Base-by-base conservation (phyloP, 164 flowering plant genomes). In the Annona cherimola region DNA sequence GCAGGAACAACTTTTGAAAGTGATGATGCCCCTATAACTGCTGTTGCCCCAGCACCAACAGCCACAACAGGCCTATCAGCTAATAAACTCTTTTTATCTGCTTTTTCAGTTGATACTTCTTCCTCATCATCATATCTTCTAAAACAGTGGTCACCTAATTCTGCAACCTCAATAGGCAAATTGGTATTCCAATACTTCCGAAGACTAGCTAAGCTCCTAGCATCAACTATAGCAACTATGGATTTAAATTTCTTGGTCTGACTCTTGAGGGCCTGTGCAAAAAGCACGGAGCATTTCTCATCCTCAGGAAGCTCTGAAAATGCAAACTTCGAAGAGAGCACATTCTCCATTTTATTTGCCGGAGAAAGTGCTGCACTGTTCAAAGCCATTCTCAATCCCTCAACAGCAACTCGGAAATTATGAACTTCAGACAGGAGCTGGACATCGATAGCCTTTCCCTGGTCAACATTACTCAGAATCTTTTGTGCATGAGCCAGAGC, bases 1-100 rank as follows among this genome's bases (percentile, higher is more conserved):
- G 75, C 84, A 12, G 92, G 97, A 68, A 88, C 75, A 67, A 74
- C 82, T 81, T 91, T 92, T 1, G 97, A 83, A 65, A 94, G 80
- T 35, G 96, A 90, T 20, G 99, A 87, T 71, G 81, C 93, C 72
- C 96, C 95, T 44, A 91, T 66, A 71, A 86, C 80, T 2, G 92
- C 98, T 11, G 99, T 86, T 66, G 96, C 99, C 18, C 98, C 95
- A 6, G 97, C 98, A n/a, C 98, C 95, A 71, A 92, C 91, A 5
- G 95, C 95, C 73, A 94, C 88, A 65, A 90, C 86, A 11, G 93
- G 91, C 68, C 89, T 90, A 64, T 68, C 79, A 5, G 86, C 71
- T 44, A 94, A 63, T 40, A 79, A 66, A 61, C 83, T 69, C 76
- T 76, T 85, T 73, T 57, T 78, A 9, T 77, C 82, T 1, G 69